A percentile compares a stretch with the other conserved stretches of the same genome.
phyloP scores from a whole-genome alignment of 2,329 filamentous ascomycete species.

The Paraphoma chrysanthemicola region DNA sequence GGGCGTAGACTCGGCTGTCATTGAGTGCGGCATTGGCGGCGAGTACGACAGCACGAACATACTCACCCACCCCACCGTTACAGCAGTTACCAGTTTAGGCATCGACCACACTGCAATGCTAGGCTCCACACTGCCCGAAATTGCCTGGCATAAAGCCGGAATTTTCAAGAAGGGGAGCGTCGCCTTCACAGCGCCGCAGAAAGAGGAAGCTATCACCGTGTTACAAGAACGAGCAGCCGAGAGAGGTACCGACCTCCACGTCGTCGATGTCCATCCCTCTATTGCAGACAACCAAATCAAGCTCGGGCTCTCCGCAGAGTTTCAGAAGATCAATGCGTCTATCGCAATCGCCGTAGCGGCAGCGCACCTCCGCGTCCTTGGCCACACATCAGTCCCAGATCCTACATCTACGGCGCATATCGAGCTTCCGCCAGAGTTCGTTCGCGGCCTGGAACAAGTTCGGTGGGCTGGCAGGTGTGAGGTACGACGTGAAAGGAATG shows the following conservation, averaged over 20 bases:
- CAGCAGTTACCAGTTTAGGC: slow-evolving; percentile 79
- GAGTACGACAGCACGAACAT: slow-evolving; percentile 95
- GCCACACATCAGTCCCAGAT: slow-evolving; percentile 50
- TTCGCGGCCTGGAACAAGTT: slow-evolving; percentile 70
- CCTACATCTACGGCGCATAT: slow-evolving; percentile 38
- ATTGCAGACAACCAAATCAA: slow-evolving; percentile 53
- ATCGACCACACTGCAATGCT: slow-evolving; percentile 86
- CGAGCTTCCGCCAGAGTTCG: slow-evolving; percentile 66
- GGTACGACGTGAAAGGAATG: slow-evolving; percentile 59
- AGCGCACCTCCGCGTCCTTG: slow-evolving; percentile 61
- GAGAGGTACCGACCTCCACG: slow-evolving; percentile 54
- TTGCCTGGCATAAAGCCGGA: slow-evolving; percentile 92
- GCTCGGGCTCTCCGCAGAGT: slow-evolving; percentile 67
- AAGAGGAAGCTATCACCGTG: slow-evolving; percentile 61
- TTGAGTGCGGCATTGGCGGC: slow-evolving; percentile 94
- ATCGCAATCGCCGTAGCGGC: slow-evolving; percentile 66
- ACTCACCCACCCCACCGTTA: slow-evolving; percentile 71
- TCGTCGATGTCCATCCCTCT: slow-evolving; percentile 58
- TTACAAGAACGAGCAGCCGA: slow-evolving; percentile 63
- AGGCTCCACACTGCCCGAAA: slow-evolving; percentile 78
- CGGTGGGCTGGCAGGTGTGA: slow-evolving; percentile 81
- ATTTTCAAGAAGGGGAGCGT: slow-evolving; percentile 75
- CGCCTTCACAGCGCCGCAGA: slow-evolving; percentile 69
- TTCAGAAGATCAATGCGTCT: slow-evolving; percentile 69
- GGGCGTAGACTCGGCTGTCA: slow-evolving; percentile 77